These are phyloP conservation scores for Leersia perrieri DNA, from an alignment of 176 grass and related monocot species.

Conservation along the genomic window DNA sequence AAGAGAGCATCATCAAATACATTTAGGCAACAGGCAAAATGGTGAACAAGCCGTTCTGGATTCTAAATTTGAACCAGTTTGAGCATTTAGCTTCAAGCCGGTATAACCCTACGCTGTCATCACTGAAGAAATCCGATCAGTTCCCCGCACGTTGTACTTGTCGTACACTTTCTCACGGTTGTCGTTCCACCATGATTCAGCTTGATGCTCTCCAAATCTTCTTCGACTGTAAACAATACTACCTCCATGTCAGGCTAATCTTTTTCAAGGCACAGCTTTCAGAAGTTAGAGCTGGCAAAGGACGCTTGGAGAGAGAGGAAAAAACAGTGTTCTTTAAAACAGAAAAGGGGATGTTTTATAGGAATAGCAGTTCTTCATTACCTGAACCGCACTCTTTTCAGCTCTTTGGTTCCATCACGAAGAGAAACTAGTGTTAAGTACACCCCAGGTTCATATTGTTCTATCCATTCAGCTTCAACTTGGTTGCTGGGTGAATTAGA, in stretches of 20 bases:
- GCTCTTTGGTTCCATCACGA: conserved; percentile 78
- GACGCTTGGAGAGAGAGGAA: neutral
- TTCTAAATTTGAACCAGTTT: neutral
- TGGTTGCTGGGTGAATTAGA: conserved; percentile 45
- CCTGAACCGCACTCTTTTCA: conserved; percentile 98
- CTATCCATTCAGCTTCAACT: conserved; percentile 89
- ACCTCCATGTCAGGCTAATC: neutral
- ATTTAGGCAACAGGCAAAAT: neutral
- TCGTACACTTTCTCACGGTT: conserved; percentile 88
- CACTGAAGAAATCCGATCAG: conserved; percentile 62
- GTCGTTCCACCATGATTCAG: conserved; percentile 90
- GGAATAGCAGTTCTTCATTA: neutral
- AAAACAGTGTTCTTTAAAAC: neutral
- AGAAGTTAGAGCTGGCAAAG: neutral
- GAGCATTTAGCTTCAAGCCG: neutral
- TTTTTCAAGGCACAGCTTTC: neutral
- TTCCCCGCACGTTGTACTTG: conserved; percentile 69
- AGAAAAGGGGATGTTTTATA: neutral
- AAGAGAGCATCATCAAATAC: neutral
- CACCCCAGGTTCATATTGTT: conserved; percentile 92
- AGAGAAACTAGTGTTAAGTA: conserved; percentile 83
- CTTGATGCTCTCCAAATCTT: conserved; percentile 86
- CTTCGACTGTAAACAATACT: conserved; percentile 53
- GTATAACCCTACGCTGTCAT: conserved; percentile 33
- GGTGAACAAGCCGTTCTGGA: neutral